Evolutionary conservation across 148 eudicot genomes (phyloP).

Genomic region (Spergularia marina): DNA sequence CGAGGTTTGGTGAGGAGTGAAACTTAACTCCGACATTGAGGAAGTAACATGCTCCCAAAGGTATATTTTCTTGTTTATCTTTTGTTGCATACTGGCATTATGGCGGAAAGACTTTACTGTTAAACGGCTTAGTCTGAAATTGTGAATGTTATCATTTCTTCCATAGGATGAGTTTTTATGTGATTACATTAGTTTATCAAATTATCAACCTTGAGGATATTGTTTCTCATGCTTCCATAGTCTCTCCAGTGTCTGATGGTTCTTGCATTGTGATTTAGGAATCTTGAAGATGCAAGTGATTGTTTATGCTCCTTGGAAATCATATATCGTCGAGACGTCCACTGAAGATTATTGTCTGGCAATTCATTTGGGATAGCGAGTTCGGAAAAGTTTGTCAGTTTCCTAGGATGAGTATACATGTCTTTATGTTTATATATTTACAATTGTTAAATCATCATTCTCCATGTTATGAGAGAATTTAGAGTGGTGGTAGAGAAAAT

Average conservation of each 20-base stretch:
- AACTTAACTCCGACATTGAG: conserved; percentile 1
- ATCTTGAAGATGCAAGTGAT: not conserved
- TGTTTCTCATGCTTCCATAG: not conserved
- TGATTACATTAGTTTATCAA: not conserved
- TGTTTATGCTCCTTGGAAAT: too few relatives aligned
- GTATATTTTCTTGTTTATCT: conserved; percentile 15
- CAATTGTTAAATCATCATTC: too few relatives aligned
- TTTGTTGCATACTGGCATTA: not conserved
- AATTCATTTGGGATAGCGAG: too few relatives aligned
- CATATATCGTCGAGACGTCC: too few relatives aligned
- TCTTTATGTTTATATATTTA: too few relatives aligned
- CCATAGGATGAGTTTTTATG: not conserved
- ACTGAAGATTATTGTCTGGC: too few relatives aligned
- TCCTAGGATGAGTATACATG: too few relatives aligned
- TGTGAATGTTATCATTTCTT: not conserved
- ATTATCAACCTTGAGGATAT: not conserved
- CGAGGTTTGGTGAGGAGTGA: conserved; percentile 22
- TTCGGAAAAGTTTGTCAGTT: too few relatives aligned
- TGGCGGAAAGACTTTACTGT: not conserved
- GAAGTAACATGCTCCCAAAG: not conserved
- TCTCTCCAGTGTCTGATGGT: not conserved
- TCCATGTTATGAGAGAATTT: too few relatives aligned
- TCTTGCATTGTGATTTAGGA: not conserved
- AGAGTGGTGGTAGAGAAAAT: too few relatives aligned
- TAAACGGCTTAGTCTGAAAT: not conserved